Conservation (phyloP, 306 rosid species). For the Cucumis melo region DNA sequence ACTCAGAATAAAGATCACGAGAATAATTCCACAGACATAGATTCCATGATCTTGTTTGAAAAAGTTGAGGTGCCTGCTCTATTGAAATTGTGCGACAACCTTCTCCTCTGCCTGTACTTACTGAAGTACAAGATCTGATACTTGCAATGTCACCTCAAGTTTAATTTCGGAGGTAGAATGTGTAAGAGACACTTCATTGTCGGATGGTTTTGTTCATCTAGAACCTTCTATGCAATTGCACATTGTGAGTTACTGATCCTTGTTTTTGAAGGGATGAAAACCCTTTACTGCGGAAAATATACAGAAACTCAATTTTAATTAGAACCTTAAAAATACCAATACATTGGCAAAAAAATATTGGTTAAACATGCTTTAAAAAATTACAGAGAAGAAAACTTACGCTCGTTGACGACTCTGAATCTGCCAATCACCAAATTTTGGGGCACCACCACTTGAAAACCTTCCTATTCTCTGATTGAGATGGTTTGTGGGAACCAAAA, state of each 20-base stretch:
- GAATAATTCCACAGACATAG: constrained; percentile 28
- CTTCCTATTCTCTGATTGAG: too few relatives aligned
- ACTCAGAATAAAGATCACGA: constrained; percentile 24
- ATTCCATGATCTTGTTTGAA: constrained; percentile 80
- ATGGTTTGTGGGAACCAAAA: too few relatives aligned
- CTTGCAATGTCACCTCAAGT: constrained; percentile 53
- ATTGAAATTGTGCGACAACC: constrained; percentile 69
- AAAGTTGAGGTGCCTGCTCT: constrained; percentile 28
- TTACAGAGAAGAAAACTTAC: too few relatives aligned
- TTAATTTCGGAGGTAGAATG: constrained; percentile 33
- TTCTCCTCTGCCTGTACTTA: constrained; percentile 88
- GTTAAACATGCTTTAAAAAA: too few relatives aligned
- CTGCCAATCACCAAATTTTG: too few relatives aligned
- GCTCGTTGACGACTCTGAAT: too few relatives aligned
- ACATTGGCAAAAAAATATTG: too few relatives aligned
- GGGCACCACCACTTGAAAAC: too few relatives aligned
- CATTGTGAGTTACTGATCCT: constrained; percentile 43
- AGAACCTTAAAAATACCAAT: too few relatives aligned
- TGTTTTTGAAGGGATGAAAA: too few relatives aligned
- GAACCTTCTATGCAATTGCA: constrained; percentile 76
- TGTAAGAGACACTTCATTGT: constrained; percentile 26
- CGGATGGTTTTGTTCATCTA: constrained; percentile 39
- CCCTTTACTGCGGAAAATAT: too few relatives aligned
- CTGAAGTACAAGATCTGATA: constrained; percentile 73
- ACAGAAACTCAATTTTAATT: too few relatives aligned